Evolutionary conservation across 768 basidiomycete genomes (phyloP).

Genomic region (Tulasnella sp.): DNA sequence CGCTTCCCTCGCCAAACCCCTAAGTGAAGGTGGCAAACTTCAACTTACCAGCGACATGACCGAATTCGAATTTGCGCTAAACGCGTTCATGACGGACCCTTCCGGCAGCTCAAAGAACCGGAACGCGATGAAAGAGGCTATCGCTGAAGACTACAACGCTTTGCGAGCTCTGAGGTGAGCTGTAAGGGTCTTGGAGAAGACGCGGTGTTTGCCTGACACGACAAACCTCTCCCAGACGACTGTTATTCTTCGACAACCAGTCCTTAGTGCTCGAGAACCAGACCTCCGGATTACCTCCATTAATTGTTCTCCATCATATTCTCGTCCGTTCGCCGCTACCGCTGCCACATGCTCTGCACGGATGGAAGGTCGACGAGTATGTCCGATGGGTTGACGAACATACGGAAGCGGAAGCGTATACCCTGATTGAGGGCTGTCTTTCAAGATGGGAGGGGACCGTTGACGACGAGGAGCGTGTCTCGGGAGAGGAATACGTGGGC

Average conservation of each 20-base stretch:
- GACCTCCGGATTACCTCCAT: conserved; percentile 78
- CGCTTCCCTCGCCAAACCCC: conserved; percentile 87
- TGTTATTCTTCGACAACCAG: conserved; percentile 85
- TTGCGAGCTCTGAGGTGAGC: conserved; percentile 83
- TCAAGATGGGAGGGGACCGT: conserved; percentile 66
- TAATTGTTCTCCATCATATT: conserved; percentile 90
- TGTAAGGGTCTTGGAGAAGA: conserved; percentile 24
- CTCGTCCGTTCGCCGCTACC: conserved; percentile 85
- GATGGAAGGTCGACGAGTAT: conserved; percentile 96
- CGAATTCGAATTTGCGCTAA: conserved; percentile 89
- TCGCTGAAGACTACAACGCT: conserved; percentile 86
- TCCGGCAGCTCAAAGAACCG: conserved; percentile 35
- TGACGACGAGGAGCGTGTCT: conserved; percentile 9
- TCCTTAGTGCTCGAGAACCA: conserved; percentile 65
- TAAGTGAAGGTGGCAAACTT: conserved; percentile 91
- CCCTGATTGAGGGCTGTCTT: conserved; percentile 77
- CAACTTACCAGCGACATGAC: conserved; percentile 97
- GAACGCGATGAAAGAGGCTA: conserved; percentile 54
- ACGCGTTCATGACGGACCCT: conserved; percentile 61
- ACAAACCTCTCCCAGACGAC: conserved; percentile 56
- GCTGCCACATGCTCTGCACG: conserved; percentile 85
- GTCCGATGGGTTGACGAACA: conserved; percentile 96
- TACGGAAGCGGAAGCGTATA: conserved; percentile 74
- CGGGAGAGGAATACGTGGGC: conserved; percentile 29
- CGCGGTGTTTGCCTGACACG: background rate